These are phyloP conservation scores for Chlorella sp. DNA, from an alignment of 139 green algal genomes.

Conservation along the genomic window DNA sequence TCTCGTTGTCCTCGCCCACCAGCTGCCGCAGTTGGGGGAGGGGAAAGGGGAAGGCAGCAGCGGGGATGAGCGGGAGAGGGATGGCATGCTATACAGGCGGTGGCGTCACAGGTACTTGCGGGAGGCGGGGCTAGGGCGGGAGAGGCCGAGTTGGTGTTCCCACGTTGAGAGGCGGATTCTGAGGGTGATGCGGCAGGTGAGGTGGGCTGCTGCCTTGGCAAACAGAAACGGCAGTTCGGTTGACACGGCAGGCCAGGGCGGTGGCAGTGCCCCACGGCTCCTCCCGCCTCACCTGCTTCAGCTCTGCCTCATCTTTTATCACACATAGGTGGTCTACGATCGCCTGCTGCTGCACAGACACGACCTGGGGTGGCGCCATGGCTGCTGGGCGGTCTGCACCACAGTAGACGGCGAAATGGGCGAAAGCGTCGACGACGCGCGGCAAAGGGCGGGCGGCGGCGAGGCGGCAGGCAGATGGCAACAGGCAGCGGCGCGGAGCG, in stretches of 20 bases:
- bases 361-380: not conserved
- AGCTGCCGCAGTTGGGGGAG: not conserved
- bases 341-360: conserved; percentile 44
- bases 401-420: not conserved
- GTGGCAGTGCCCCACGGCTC: not conserved
- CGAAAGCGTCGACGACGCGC: not conserved
- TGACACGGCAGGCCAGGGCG: no score
- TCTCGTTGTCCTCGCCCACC: conserved; percentile 35
- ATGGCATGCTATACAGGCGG: no score
- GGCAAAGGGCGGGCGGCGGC: not conserved
- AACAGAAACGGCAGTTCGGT: no score
- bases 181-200: no score
- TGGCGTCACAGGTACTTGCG: no score
- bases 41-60: not conserved
- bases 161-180: no score
- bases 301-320: conserved; percentile 4
- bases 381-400: not conserved
- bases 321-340: conserved; percentile 50
- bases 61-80: not conserved
- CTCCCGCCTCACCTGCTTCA: conserved; percentile 5
- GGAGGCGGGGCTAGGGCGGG: no score
- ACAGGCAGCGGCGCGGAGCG: no score
- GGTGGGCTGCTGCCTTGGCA: no score
- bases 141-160: no score
- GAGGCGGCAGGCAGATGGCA: no score